Conservation (phyloP, 2,329 filamentous ascomycete genomes). For the Diaporthe amygdali region DNA sequence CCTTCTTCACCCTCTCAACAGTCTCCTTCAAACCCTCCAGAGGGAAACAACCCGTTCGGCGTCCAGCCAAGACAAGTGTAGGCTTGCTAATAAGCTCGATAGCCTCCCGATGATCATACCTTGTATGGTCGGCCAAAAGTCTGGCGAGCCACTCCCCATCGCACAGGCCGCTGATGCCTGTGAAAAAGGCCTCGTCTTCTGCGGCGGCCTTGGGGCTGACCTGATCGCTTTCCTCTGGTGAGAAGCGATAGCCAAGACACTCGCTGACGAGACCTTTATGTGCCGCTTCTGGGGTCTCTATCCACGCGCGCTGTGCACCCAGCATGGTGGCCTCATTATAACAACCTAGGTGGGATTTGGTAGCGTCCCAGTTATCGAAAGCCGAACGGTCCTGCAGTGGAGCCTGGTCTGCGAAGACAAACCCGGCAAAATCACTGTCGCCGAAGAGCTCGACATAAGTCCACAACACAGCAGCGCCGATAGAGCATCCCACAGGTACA, state of each 20-base stretch:
- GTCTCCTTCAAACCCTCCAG: slow-evolving; percentile 44
- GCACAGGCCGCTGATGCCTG: slow-evolving; percentile 37
- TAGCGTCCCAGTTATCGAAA: slow-evolving; percentile 38
- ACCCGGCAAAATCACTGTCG: slow-evolving; percentile 36
- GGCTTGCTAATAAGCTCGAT: slow-evolving; percentile 39
- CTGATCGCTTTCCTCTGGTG: slow-evolving; percentile 31
- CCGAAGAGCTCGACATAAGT: slow-evolving; percentile 46
- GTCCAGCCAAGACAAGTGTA: slow-evolving; percentile 42
- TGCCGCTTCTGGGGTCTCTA: slow-evolving; percentile 29
- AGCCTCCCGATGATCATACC: slow-evolving; percentile 48
- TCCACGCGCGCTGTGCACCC: slow-evolving; percentile 36
- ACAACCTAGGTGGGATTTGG: slow-evolving; percentile 39
- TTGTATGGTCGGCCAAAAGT: slow-evolving; percentile 44
- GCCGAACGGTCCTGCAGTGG: slow-evolving; percentile 43
- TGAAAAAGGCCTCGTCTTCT: slow-evolving; percentile 42
- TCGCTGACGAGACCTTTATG: slow-evolving; percentile 37
- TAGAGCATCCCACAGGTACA: slow-evolving; percentile 44
- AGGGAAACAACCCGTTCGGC: slow-evolving; percentile 44
- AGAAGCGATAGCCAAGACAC: slow-evolving; percentile 42
- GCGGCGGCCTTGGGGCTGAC: slow-evolving; percentile 30
- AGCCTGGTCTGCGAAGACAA: slow-evolving; percentile 46
- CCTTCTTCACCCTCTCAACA: slow-evolving; percentile 33
- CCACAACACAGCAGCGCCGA: slow-evolving; percentile 47
- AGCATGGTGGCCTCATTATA: slow-evolving; percentile 44
- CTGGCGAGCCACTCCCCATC: slow-evolving; percentile 43